Conservation (phyloP, 495 filamentous ascomycete species). For the Amniculicola lignicola region DNA sequence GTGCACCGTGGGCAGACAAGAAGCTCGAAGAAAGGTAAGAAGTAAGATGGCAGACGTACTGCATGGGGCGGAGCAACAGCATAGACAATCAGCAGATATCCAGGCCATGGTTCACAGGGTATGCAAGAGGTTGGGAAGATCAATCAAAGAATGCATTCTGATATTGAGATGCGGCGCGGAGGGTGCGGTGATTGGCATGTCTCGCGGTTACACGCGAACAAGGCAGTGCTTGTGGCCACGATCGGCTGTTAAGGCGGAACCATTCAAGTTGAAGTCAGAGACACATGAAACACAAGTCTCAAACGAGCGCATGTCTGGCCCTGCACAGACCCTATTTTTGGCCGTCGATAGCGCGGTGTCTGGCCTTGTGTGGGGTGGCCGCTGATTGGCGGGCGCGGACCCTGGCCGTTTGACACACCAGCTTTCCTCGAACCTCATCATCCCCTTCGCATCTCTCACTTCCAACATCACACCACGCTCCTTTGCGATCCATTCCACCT, state of each 20-base stretch:
- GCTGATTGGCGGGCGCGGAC: not conserved
- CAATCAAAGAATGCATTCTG: conserved; percentile 15
- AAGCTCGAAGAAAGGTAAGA: conserved; percentile 5
- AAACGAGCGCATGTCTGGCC: conserved; percentile 6
- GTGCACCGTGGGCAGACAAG: conserved; percentile 27
- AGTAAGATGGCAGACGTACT: not conserved
- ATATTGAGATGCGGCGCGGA: conserved; percentile 15
- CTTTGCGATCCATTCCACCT: not conserved
- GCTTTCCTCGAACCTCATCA: no score
- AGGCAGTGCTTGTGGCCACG: conserved; percentile 9
- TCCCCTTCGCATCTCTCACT: no score
- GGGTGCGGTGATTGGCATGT: not conserved
- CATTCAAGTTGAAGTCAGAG: not conserved
- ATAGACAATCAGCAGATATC: conserved; percentile 1
- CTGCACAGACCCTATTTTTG: conserved; percentile 21
- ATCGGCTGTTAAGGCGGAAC: not conserved
- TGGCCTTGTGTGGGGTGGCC: not conserved
- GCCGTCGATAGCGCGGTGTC: conserved; percentile 2
- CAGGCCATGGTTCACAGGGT: no score
- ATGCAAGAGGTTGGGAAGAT: no score
- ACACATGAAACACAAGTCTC: conserved; percentile 25
- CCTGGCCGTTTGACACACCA: no score
- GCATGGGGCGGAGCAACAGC: conserved; percentile 25
- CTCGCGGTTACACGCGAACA: conserved; percentile 1
- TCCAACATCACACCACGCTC: not conserved